phyloP scores from a whole-genome alignment of 1,284 basidiomycete genomes.

The Ceratobasidium sp. region DNA sequence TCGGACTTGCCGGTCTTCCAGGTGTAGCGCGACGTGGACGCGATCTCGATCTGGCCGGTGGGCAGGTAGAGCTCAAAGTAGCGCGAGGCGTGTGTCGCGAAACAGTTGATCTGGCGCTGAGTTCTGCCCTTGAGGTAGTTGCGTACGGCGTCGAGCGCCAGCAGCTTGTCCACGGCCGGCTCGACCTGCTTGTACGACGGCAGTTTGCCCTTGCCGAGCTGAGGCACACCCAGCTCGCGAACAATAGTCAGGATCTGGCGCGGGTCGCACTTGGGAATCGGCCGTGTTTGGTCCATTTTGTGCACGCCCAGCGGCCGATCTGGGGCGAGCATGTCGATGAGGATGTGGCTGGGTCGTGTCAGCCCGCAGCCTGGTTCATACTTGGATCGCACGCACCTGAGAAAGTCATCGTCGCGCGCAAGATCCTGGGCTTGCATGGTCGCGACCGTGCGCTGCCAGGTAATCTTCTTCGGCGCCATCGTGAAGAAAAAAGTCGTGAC shows the following conservation, averaged over 20 bases:
- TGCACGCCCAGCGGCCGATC: slow-evolving; percentile 73
- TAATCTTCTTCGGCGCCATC: slow-evolving; percentile 40
- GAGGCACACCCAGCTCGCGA: slow-evolving; percentile 59
- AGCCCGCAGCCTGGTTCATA: not conserved
- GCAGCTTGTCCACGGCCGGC: slow-evolving; percentile 75
- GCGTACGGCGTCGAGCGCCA: slow-evolving; percentile 71
- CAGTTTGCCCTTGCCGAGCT: slow-evolving; percentile 35
- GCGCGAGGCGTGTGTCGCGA: slow-evolving; percentile 86
- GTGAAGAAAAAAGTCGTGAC: slow-evolving; percentile 42
- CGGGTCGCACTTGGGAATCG: slow-evolving; percentile 75
- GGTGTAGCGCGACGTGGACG: slow-evolving; percentile 84
- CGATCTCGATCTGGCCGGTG: slow-evolving; percentile 83
- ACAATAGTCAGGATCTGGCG: slow-evolving; percentile 73
- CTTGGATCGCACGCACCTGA: slow-evolving; percentile 58
- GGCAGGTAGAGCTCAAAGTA: slow-evolving; percentile 87
- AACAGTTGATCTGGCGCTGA: slow-evolving; percentile 85
- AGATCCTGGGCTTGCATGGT: slow-evolving; percentile 86
- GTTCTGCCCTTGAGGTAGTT: slow-evolving; percentile 76
- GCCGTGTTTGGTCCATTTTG: slow-evolving; percentile 81
- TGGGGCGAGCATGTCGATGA: slow-evolving; percentile 80
- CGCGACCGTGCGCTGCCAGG: slow-evolving; percentile 46
- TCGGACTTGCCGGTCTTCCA: slow-evolving; percentile 89
- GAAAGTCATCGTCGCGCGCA: slow-evolving; percentile 85
- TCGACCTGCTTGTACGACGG: slow-evolving; percentile 46
- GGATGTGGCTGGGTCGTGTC: slow-evolving; percentile 53